Percentiles rank a stretch among this genome's conserved stretches.
Conservation (phyloP, 441 rosid genomes). For the Pelargonium cotyledonis region DNA sequence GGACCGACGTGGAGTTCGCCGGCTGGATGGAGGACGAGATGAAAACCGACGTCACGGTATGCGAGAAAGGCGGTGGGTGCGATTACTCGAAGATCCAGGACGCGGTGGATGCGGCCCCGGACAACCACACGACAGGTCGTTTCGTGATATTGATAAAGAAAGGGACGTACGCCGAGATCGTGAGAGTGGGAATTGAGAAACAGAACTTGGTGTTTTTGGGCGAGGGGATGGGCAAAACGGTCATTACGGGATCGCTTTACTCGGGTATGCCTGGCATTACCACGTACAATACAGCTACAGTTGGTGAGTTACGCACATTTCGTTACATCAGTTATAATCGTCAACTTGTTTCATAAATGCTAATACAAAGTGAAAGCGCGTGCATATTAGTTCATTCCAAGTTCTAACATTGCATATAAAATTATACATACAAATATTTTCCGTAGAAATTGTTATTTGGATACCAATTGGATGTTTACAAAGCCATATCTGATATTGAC, state of each 20-base stretch:
- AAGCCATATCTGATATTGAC: no score
- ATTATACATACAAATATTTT: no score
- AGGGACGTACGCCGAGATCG: slow-evolving; percentile 76
- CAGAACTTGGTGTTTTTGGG: slow-evolving; percentile 76
- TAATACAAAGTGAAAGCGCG: no score
- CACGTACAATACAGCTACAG: slow-evolving; percentile 71
- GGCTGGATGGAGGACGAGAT: slow-evolving; percentile 20
- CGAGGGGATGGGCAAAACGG: slow-evolving; percentile 79
- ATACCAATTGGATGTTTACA: no score
- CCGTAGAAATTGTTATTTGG: no score
- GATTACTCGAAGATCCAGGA: slow-evolving; percentile 62
- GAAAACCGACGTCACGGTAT: slow-evolving; percentile 53
- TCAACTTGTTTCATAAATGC: no score
- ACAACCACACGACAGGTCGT: slow-evolving; percentile 27
- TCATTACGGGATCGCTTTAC: slow-evolving; percentile 59
- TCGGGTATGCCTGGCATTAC: slow-evolving; percentile 56
- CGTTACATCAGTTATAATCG: background rate
- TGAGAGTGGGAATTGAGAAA: slow-evolving; percentile 66
- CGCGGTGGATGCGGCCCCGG: slow-evolving; percentile 71
- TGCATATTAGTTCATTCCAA: no score
- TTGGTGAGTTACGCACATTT: slow-evolving; percentile 39
- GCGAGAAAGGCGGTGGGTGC: slow-evolving; percentile 36
- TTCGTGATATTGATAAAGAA: slow-evolving; percentile 61
- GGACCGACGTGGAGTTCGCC: slow-evolving; percentile 21
- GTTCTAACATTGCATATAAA: no score